Base-by-base conservation (phyloP, 108 stramenopile species). In the Cyclotella distinguenda region DNA sequence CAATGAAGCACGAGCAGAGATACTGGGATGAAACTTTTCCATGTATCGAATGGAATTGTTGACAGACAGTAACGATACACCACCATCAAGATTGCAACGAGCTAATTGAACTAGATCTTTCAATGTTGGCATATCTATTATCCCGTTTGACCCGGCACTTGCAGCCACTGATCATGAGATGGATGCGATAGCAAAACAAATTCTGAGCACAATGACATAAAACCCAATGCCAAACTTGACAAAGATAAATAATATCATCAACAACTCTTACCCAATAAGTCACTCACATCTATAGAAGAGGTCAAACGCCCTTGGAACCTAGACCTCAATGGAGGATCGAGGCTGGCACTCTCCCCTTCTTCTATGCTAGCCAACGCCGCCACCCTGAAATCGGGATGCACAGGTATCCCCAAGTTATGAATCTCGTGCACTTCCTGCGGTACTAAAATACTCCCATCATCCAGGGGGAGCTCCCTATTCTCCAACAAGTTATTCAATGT, bases 401-500 rank as follows among this genome's bases (percentile, higher is more conserved):
- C 82, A 8, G 81, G 61, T 16, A 79, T 56, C 5, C 51, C 74
- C 51, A 47, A 35, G 23, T 49, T 25, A 46, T 79, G 66, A 1
- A 16, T 19, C 2, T 48, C 60, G 43, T 72, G 66, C 18, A 67
- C 27, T 25, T 66, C 49, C n/a, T 63, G 54, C 3, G 68, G 39
- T 28, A 82, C 59, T 1, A 88, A 66, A 27, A 74, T 54, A 12
- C 57, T 68, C 4, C 94, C 94, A 72, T 93, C 91, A 33, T 93
- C 91, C 48, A 96, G 70, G 16, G 74, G 72, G 43, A 93, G 70
- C 49, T 88, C 88, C 31, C 94, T 74, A 68, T 96, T 87, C 69
- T 94, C 93, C 43, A 94, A 44, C 11, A 96, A 64, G 66, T 94
- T 93, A 58, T 92, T 93, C 40, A 96, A 58, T 22, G 91, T 89